A percentile compares a stretch with the other conserved stretches of the same genome.
These are phyloP conservation scores for Eucommia ulmoides DNA, from an alignment of 257 asterid species.

Conservation along the genomic window DNA sequence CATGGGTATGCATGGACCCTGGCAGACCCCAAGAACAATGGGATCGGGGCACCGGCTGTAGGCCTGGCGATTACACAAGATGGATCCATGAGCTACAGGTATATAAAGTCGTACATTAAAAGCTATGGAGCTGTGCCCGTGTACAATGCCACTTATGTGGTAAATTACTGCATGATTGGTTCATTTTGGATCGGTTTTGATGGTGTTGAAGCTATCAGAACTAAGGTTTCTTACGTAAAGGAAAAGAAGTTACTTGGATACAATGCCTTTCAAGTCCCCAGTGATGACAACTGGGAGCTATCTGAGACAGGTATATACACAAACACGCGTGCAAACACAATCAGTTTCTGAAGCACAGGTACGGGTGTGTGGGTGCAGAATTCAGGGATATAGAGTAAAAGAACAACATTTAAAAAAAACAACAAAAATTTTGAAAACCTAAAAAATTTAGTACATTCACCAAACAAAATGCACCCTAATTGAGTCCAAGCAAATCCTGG, in stretches of 20 bases:
- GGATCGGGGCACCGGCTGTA: slow-evolving; percentile 16
- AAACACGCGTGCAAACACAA: too few relatives aligned
- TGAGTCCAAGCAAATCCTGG: too few relatives aligned
- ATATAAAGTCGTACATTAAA: slow-evolving; percentile 12
- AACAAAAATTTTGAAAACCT: too few relatives aligned
- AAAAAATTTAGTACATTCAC: too few relatives aligned
- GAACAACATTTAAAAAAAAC: neutral
- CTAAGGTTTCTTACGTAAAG: slow-evolving; percentile 29
- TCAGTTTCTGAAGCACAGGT: slow-evolving; percentile 29
- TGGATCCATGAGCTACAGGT: slow-evolving; percentile 18
- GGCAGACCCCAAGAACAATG: slow-evolving; percentile 14
- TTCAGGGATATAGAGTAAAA: neutral
- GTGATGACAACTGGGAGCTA: slow-evolving; percentile 20
- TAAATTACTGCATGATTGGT: slow-evolving; percentile 13
- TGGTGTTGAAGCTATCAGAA: slow-evolving; percentile 21
- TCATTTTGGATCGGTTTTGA: slow-evolving; percentile 24
- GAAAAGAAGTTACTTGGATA: slow-evolving; percentile 23
- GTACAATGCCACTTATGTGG: slow-evolving; percentile 25
- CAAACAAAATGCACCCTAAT: too few relatives aligned
- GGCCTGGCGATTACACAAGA: slow-evolving; percentile 15
- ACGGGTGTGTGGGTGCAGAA: neutral
- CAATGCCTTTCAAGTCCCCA: slow-evolving; percentile 16
- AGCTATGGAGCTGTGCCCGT: slow-evolving; percentile 7
- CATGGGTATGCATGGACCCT: slow-evolving; percentile 40
- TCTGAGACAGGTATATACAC: too few relatives aligned